phyloP scores from a whole-genome alignment of 768 basidiomycete genomes.

The Tylopilus intermedius region DNA sequence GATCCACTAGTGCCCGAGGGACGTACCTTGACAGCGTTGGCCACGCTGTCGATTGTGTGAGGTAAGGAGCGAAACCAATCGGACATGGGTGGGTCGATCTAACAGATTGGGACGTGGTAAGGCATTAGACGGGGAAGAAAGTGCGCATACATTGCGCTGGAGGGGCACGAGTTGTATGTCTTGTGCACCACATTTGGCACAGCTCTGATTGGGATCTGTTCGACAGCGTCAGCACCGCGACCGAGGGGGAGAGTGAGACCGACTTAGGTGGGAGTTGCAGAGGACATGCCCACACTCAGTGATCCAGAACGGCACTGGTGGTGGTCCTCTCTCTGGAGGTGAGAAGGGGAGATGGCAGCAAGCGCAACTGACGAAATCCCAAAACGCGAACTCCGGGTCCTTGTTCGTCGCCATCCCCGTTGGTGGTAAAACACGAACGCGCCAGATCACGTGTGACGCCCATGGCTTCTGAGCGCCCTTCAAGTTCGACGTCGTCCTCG shows the following conservation, averaged over 20 bases:
- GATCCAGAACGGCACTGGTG: slow-evolving; percentile 77
- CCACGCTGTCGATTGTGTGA: slow-evolving; percentile 54
- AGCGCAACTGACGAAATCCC: slow-evolving; percentile 74
- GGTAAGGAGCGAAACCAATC: slow-evolving; percentile 74
- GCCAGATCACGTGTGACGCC: slow-evolving; percentile 14
- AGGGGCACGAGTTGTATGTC: slow-evolving; percentile 67
- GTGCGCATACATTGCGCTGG: slow-evolving; percentile 58
- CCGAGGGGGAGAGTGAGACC: slow-evolving; percentile 12
- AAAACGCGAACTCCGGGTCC: slow-evolving; percentile 52
- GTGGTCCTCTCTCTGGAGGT: slow-evolving; percentile 42
- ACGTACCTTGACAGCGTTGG: slow-evolving; percentile 62
- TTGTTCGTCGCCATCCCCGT: slow-evolving; percentile 6
- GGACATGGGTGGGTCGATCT: slow-evolving; percentile 81
- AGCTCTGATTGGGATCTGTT: slow-evolving; percentile 68
- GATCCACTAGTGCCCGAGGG: neutral
- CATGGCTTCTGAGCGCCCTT: neutral
- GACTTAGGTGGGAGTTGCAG: slow-evolving; percentile 84
- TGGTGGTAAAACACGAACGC: slow-evolving; percentile 10
- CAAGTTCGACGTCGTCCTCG: neutral
- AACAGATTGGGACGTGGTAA: neutral
- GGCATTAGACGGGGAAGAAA: neutral
- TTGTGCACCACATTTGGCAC: slow-evolving; percentile 59
- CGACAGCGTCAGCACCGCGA: neutral
- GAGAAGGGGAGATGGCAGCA: slow-evolving; percentile 66
- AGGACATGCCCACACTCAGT: slow-evolving; percentile 85